Evolutionary conservation across 352 stramenopile genomes (phyloP), one percentile per base, ranked within the genome.

Genomic region (Phytophthora macrochlamydospora): DNA sequence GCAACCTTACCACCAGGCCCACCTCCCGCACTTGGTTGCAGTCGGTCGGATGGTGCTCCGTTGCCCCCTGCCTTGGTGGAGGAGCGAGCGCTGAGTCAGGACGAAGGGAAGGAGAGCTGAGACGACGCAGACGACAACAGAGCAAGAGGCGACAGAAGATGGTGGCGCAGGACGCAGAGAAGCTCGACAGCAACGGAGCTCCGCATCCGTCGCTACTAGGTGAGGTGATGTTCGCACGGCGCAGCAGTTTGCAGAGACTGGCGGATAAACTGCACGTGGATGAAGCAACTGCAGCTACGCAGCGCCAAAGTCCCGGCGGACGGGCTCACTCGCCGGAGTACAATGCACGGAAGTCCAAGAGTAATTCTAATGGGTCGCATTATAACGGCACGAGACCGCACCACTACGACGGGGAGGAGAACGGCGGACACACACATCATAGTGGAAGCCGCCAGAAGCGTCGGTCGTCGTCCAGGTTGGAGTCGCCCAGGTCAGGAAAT

Each of bases 161-260:
- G 40, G 30, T 48, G 12, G 63, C 51, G 2, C 68, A 65, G 37
- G 42, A 37, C 6, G 61, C 67, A 42, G 14, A 31, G 9, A 69
- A 58, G 38, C 2, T 45, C 32, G 59, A 64, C 33, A 38, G 54
- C n/a, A 31, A 68, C 42, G 61, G 60, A 18, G 60, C 71, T 28
- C 75, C 76, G 9, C 78, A 78, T 29, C 71, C 76, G 7, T 75
- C 75, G 4, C 40, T 83, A 28, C 50, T 83, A 43, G 72, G 62
- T 49, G 46, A 70, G 67, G 58, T 73, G 35, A 65, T 79, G 56
- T 75, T 83, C 38, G 38, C 45, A 33, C 69, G 80, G 12, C 66
- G 59, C 8, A 91, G 80, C 58, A 90, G 78, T 55, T 74, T 91
- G 38, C 83, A 91, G 59, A 71, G 81, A 33, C 71, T 91, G 0